These are phyloP conservation scores for Vitis vinifera DNA, from an alignment of 164 flowering plant genomes.

Conservation along the genomic window ASM3070453v1 NC_081823.1:4972501-4973000, in stretches of 20 bases:
- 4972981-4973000: conserved; percentile 17
- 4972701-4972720: not conserved
- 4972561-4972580: not conserved
- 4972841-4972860: conserved; percentile 6
- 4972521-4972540: too few species aligned
- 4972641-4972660: too few species aligned
- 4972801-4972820: not conserved
- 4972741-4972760: conserved; percentile 9
- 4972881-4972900: conserved; percentile 22
- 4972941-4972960: conserved; percentile 36
- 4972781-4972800: conserved; percentile 5
- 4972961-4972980: conserved; percentile 17
- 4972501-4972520: too few species aligned
- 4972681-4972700: too few species aligned
- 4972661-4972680: too few species aligned
- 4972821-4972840: conserved; percentile 11
- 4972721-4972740: not conserved
- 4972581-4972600: not conserved
- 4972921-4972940: conserved; percentile 40
- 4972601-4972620: not conserved
- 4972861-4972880: conserved; percentile 28
- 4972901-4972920: conserved; percentile 11
- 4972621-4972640: conserved; percentile 3
- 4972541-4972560: too few species aligned
- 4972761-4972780: conserved; percentile 24